phyloP scores from a whole-genome alignment of 192 early-diverging fungal genomes.

The Gigaspora rosea region DNA sequence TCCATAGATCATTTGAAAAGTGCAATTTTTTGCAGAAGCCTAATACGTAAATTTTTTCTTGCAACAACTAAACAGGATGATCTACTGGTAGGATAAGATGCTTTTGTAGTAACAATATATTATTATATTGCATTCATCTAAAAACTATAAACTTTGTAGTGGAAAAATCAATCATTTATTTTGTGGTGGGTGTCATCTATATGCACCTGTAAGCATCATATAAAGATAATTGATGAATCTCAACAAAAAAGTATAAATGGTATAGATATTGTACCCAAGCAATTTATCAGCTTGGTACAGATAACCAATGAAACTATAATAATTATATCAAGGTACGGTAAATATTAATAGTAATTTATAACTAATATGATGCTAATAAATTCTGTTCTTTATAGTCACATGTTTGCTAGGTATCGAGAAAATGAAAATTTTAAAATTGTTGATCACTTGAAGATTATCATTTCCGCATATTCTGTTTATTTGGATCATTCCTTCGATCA shows the following conservation, averaged over 20 bases:
- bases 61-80: slow-evolving; percentile 2
- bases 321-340: neutral
- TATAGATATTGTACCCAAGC: too few species aligned
- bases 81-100: neutral
- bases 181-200: slow-evolving; percentile 23
- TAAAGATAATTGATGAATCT: neutral
- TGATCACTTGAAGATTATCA: neutral
- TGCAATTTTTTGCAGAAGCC: neutral
- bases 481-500: neutral
- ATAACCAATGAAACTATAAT: neutral
- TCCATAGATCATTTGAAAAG: neutral
- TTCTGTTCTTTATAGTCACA: neutral
- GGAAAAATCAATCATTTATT: neutral
- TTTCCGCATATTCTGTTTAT: neutral
- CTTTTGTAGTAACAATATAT: neutral
- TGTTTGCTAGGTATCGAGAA: neutral
- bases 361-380: neutral
- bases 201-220: neutral
- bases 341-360: neutral
- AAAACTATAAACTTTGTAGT: neutral
- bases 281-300: neutral
- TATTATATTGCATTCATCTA: neutral
- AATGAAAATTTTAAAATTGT: neutral
- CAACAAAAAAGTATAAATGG: neutral
- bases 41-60: neutral